Conservation (phyloP, 1,284 basidiomycete species). For the Cutaneotrichosporon dermatis region DNA sequence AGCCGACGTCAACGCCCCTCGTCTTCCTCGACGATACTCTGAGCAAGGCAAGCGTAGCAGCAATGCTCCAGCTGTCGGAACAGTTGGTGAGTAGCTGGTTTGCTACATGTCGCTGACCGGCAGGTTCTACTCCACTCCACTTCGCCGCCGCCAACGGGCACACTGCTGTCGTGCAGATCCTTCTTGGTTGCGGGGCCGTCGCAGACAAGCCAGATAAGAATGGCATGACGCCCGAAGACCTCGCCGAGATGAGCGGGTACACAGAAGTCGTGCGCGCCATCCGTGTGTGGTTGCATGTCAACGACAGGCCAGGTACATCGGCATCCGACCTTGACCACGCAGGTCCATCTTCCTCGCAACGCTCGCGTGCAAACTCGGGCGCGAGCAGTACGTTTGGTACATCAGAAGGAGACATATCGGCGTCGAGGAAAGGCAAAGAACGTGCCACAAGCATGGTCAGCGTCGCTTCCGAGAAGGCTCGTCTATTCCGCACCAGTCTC, state of each 20-base stretch:
- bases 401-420: constrained; percentile 3
- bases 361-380: constrained; percentile 6
- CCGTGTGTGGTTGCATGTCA: constrained; percentile 40
- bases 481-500: constrained; percentile 10
- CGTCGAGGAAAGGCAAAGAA: constrained; percentile 37
- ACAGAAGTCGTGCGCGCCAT: constrained; percentile 47
- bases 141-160: constrained; percentile 91
- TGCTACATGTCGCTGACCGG: constrained; percentile 1
- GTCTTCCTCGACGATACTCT: constrained; percentile 64
- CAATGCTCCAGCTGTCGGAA: constrained; percentile 63
- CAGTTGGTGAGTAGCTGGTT: constrained; percentile 47
- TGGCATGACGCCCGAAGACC: constrained; percentile 64
- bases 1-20: constrained; percentile 85
- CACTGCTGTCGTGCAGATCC: constrained; percentile 63
- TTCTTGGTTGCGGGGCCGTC: constrained; percentile 74
- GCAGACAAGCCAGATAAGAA: constrained; percentile 77
- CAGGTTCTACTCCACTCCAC: constrained; percentile 84
- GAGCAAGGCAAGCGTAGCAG: constrained; percentile 53
- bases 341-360: neutral
- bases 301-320: constrained; percentile 6
- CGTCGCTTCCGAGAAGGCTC: constrained; percentile 26
- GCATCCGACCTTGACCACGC: neutral
- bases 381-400: constrained; percentile 4
- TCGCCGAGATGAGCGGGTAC: constrained; percentile 51
- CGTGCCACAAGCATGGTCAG: constrained; percentile 33